A percentile compares a stretch with the other conserved stretches of the same genome.
These are phyloP conservation scores for Paramecium biaurelia DNA, from an alignment of 73 alveolate species.

Conservation along the genomic window DNA sequence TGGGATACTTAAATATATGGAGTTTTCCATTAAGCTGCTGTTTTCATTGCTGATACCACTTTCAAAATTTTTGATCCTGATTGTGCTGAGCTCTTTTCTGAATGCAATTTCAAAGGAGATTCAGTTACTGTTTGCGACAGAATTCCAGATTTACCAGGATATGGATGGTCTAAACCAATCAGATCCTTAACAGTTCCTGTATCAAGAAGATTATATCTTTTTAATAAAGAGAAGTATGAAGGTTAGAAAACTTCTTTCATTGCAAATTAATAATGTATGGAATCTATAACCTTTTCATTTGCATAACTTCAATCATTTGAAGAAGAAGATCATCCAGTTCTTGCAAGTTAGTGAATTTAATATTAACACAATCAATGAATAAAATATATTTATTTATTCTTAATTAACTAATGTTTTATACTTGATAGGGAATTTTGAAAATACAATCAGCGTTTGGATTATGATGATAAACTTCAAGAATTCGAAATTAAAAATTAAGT, in stretches of 20 bases:
- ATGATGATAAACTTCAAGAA: neutral
- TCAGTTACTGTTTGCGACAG: slow-evolving; percentile 53
- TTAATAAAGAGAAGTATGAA: neutral
- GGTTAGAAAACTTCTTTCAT: neutral
- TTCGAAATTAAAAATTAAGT: too few relatives aligned
- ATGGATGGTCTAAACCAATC: slow-evolving; percentile 63
- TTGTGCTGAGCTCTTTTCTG: slow-evolving; percentile 43
- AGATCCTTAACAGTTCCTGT: slow-evolving; percentile 38
- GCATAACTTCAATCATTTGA: neutral
- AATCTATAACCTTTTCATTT: neutral
- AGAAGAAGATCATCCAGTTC: neutral
- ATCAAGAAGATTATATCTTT: slow-evolving; percentile 17
- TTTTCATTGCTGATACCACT: neutral
- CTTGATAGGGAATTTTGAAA: neutral
- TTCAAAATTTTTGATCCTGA: slow-evolving; percentile 35
- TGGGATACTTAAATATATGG: slow-evolving; percentile 14
- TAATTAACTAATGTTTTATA: neutral
- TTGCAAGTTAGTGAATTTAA: neutral
- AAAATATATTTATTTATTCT: neutral
- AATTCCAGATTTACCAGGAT: slow-evolving; percentile 49
- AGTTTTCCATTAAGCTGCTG: neutral
- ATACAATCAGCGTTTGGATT: neutral
- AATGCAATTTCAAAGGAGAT: slow-evolving; percentile 41
- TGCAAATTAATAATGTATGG: neutral
- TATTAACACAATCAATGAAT: neutral